Conservation (phyloP, 2,329 filamentous ascomycete species). For the Botrytis deweyae region DNA sequence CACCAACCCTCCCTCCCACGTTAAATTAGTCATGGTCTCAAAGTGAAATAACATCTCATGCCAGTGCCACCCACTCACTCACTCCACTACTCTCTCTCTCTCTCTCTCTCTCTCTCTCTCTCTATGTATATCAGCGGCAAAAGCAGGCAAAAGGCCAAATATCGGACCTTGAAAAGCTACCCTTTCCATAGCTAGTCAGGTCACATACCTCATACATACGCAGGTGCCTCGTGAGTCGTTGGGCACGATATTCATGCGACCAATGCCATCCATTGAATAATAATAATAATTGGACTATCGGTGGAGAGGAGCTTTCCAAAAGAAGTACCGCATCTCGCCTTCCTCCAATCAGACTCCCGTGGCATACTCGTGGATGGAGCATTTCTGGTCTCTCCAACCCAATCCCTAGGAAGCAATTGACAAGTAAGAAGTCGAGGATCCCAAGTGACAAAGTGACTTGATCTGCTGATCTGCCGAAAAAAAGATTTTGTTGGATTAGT, state of each 20-base stretch:
- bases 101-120: too few species aligned
- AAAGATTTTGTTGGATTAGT: neutral
- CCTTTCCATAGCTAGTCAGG: slow-evolving; percentile 1
- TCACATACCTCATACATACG: neutral
- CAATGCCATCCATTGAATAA: slow-evolving; percentile 5
- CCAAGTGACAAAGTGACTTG: slow-evolving; percentile 8
- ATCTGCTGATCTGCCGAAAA: slow-evolving; percentile 14
- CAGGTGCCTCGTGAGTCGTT: neutral
- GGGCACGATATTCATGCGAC: slow-evolving; percentile 8
- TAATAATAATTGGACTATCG: neutral
- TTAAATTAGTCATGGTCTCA: neutral
- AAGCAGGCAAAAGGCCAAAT: slow-evolving; percentile 4
- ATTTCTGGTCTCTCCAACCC: neutral
- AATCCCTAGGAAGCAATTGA: slow-evolving; percentile 7
- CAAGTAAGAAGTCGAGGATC: slow-evolving; percentile 10
- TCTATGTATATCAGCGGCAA: neutral
- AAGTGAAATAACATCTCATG: neutral
- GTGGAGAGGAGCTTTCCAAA: neutral
- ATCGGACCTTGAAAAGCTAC: slow-evolving; percentile 2
- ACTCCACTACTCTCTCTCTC: too few species aligned
- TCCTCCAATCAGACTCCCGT: neutral
- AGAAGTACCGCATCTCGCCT: neutral
- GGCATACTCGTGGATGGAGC: neutral
- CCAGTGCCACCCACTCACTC: neutral
- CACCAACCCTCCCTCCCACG: neutral